Conservation (phyloP, 805 yeast genomes). For the Metschnikowia lachancei region DNA sequence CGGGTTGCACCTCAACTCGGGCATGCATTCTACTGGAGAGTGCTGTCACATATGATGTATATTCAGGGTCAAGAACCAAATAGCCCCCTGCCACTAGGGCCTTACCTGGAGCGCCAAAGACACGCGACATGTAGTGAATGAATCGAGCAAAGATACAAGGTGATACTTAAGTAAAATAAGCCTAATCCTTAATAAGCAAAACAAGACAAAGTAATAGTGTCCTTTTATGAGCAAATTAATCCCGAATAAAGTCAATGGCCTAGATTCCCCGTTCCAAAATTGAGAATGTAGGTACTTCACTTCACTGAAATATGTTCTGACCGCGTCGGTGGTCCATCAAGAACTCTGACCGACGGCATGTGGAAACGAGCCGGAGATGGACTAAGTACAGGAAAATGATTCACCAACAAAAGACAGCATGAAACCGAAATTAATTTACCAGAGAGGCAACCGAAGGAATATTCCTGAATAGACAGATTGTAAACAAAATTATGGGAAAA, state of each 20-base stretch:
- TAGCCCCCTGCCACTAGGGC: conserved; percentile 95
- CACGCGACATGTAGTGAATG: conserved; percentile 28
- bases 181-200: too few species aligned
- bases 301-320: neutral
- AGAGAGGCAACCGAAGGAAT: too few species aligned
- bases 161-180: too few species aligned
- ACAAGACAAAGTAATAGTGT: too few species aligned
- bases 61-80: conserved; percentile 76
- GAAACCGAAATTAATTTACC: too few species aligned
- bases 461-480: too few species aligned
- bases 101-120: conserved; percentile 93
- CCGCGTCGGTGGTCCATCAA: too few species aligned
- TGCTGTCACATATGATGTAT: conserved; percentile 78
- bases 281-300: neutral
- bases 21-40: conserved; percentile 90
- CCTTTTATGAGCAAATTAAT: too few species aligned
- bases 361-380: neutral
- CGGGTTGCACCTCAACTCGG: conserved; percentile 31
- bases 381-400: neutral
- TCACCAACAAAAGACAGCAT: too few species aligned
- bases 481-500: too few species aligned
- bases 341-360: neutral
- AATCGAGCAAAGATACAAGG: neutral
- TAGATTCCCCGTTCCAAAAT: neutral
- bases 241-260: too few species aligned